A percentile compares a stretch with the other conserved stretches of the same genome.
Evolutionary conservation across 139 green algal genomes (phyloP).

Genomic region (Tetradesmus lagerheimii): DNA sequence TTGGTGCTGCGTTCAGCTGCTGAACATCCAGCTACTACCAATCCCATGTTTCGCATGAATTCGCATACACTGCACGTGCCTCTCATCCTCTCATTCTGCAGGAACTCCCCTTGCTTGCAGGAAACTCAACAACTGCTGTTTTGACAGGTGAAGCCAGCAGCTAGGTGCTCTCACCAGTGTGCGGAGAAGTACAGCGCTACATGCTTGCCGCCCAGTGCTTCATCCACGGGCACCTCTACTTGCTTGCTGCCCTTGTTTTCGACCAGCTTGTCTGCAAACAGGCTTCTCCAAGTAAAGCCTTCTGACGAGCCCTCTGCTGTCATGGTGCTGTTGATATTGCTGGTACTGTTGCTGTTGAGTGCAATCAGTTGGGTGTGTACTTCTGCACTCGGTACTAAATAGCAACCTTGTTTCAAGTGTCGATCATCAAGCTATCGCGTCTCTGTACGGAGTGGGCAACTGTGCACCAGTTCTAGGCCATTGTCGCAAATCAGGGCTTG

Average conservation of each 20-base stretch:
- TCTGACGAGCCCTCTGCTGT: not conserved
- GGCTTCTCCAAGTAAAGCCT: not conserved
- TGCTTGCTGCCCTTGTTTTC: slow-evolving; percentile 7
- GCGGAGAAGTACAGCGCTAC: slow-evolving; percentile 68
- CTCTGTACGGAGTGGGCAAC: not conserved
- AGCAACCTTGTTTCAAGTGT: no score
- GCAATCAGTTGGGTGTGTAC: not conserved
- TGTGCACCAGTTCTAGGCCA: not conserved
- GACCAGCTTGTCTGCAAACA: slow-evolving; percentile 32
- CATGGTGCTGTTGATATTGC: not conserved
- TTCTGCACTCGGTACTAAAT: not conserved
- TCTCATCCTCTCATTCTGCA: no score
- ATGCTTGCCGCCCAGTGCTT: slow-evolving; percentile 57
- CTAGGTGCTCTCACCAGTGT: slow-evolving; percentile 50
- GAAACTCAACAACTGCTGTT: not conserved
- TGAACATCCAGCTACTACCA: not conserved
- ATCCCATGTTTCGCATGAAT: not conserved
- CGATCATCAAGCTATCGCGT: no score
- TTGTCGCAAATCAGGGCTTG: not conserved
- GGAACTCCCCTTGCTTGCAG: not conserved
- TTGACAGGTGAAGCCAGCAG: not conserved
- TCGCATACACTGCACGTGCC: not conserved
- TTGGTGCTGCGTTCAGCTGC: not conserved
- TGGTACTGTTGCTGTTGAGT: not conserved
- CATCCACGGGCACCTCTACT: not conserved